These are phyloP conservation scores for Andrographis paniculata DNA, from an alignment of 305 asterid genomes.

Conservation along the genomic window DNA sequence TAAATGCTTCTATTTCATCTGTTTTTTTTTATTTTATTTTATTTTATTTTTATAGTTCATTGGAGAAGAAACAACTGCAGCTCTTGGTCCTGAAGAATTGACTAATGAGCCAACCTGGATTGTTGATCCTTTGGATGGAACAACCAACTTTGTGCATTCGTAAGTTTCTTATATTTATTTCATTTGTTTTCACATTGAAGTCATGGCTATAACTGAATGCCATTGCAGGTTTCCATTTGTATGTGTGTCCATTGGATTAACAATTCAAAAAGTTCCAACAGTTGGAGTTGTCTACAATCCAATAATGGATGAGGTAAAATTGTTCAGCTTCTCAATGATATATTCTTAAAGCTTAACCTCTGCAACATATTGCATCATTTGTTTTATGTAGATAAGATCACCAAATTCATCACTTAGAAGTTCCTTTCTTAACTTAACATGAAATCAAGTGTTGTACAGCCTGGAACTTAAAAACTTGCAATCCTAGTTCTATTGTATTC, in stretches of 20 bases:
- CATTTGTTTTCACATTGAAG: slow-evolving; percentile 5
- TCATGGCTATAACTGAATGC: slow-evolving; percentile 16
- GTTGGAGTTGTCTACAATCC: slow-evolving; percentile 96
- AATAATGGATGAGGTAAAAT: slow-evolving; percentile 79
- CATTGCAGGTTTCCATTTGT: slow-evolving; percentile 82
- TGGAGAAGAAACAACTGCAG: slow-evolving; percentile 97
- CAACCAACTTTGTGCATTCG: slow-evolving; percentile 98
- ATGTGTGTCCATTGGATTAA: slow-evolving; percentile 90
- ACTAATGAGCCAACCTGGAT: slow-evolving; percentile 97
- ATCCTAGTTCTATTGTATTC: too few relatives aligned
- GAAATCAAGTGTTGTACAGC: too few relatives aligned
- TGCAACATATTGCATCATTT: not conserved
- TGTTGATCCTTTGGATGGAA: slow-evolving; percentile 97
- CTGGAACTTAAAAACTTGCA: too few relatives aligned
- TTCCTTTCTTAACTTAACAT: too few relatives aligned
- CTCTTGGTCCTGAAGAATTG: slow-evolving; percentile 60
- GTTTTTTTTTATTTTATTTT: not conserved
- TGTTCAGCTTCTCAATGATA: slow-evolving; percentile 1
- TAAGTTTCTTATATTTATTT: slow-evolving; percentile 22
- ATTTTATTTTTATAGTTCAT: slow-evolving; percentile 55
- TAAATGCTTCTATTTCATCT: slow-evolving; percentile 10
- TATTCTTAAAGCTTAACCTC: not conserved
- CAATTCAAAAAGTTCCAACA: slow-evolving; percentile 60
- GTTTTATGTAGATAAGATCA: not conserved
- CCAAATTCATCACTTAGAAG: not conserved